Percentiles rank a stretch among this genome's conserved stretches.
These are phyloP conservation scores for Primulina eburnea DNA, from an alignment of 257 asterid species.

Conservation along the genomic window DNA sequence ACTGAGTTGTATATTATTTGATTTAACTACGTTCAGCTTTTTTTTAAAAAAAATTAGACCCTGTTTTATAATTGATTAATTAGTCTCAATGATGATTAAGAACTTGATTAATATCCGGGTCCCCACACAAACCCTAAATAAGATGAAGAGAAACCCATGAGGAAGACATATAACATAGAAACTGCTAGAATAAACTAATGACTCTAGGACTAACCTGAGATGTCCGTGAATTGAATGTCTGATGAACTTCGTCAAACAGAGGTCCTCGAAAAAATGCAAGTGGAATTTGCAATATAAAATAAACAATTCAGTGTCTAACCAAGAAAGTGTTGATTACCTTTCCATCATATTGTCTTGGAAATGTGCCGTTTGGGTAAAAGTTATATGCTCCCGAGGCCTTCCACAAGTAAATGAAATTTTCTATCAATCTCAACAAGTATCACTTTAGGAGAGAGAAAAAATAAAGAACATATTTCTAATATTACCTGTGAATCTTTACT, in stretches of 20 bases:
- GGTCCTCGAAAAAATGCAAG: slow-evolving; percentile 71
- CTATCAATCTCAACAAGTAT: slow-evolving; percentile 8
- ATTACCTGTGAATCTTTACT: slow-evolving; percentile 55
- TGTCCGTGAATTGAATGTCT: slow-evolving; percentile 75
- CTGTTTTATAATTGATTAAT: too few species aligned
- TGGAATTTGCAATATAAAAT: slow-evolving; percentile 39
- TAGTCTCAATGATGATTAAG: too few species aligned
- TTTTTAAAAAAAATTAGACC: too few species aligned
- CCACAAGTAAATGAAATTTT: slow-evolving; percentile 20
- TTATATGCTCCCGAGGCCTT: slow-evolving; percentile 94
- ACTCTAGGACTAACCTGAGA: slow-evolving; percentile 61
- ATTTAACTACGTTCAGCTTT: too few species aligned
- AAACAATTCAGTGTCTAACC: slow-evolving; percentile 23
- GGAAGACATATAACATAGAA: not conserved
- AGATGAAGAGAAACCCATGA: not conserved
- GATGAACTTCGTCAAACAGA: slow-evolving; percentile 89
- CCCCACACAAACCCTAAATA: not conserved
- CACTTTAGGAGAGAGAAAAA: slow-evolving; percentile 17
- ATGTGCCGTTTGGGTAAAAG: slow-evolving; percentile 83
- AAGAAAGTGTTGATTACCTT: slow-evolving; percentile 42
- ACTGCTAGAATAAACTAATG: not conserved
- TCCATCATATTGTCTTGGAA: slow-evolving; percentile 37
- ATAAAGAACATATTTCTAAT: slow-evolving; percentile 10
- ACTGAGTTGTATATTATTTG: too few species aligned
- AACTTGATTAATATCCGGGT: too few species aligned